Evolutionary conservation across 371 early-diverging fungal species (phyloP), one percentile per base, ranked within the genome.

Genomic region (Mortierella sp.): DNA sequence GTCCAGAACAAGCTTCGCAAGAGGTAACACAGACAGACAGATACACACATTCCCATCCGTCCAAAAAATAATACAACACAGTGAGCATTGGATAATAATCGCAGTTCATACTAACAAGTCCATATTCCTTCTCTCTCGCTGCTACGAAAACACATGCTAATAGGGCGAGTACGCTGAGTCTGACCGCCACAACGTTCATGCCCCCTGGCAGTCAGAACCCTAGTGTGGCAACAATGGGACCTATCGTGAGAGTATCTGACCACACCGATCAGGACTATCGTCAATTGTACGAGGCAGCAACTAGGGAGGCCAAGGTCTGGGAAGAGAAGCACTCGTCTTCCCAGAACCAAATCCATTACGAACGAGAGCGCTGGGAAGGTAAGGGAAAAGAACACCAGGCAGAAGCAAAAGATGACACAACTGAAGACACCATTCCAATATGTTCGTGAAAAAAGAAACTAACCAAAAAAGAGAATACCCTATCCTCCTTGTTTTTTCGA

Each of bases 251-350:
- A 37, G 48, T 19, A 0, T 45, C 52, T 39, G 58, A 55, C 7
- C n/a, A 50, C n/a, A 16, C 14, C 5, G 77, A 77, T 45, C 76
- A 16, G 58, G 76, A 68, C 76, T 87, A 66, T 65, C 78, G 66
- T 40, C 68, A 75, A 70, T 73, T 40, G 71, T 80, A 70, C 64
- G 79, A 87, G 13, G 87, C 85, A 13, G 85, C 78, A 64, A 61
- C 73, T 16, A 86, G 79, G 16, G 85, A 86, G 22, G 83, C 67
- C 85, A 87, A 86, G 39, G 72, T 74, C 76, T 85, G 73, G 66
- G 74, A 76, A 48, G 74, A 74, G 73, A 74, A 65, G 31, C 74
- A 68, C 39, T 81, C 77, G 0, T 68, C 77, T 9, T 55, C 65
- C 6, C 82, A 81, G 70, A 41, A 81, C 16, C 82, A 81, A 24